A percentile compares a stretch with the other conserved stretches of the same genome.
Evolutionary conservation across 805 yeast genomes (phyloP).

Genomic region (Cyberlindnera euphorbiae): DNA sequence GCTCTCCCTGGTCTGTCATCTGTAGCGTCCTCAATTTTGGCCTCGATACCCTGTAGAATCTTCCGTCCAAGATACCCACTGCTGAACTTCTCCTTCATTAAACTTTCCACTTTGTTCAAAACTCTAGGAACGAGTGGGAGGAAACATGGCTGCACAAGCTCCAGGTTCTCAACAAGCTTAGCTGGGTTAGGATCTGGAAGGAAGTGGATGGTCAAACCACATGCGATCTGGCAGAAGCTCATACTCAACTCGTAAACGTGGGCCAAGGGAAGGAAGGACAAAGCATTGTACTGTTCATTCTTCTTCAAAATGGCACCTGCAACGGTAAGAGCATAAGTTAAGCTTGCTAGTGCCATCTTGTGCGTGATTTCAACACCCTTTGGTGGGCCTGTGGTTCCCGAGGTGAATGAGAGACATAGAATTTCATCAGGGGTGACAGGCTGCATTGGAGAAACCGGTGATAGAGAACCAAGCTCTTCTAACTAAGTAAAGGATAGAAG

Average conservation of each 20-base stretch:
- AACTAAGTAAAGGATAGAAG: too few species aligned
- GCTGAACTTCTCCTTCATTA: slow-evolving; percentile 32
- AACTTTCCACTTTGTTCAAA: slow-evolving; percentile 47
- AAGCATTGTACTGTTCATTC: slow-evolving; percentile 27
- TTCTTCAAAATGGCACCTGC: slow-evolving; percentile 3
- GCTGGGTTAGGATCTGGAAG: slow-evolving; percentile 40
- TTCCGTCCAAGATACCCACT: too few species aligned
- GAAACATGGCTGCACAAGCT: slow-evolving; percentile 39
- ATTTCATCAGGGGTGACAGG: slow-evolving; percentile 39
- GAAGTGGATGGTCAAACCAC: slow-evolving; percentile 31
- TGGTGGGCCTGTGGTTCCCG: slow-evolving; percentile 62
- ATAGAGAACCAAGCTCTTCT: slow-evolving; percentile 13
- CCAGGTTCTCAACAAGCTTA: slow-evolving; percentile 46
- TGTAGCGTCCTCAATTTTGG: too few species aligned
- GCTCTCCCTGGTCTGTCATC: too few species aligned
- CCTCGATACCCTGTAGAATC: too few species aligned
- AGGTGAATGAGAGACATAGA: slow-evolving; percentile 52
- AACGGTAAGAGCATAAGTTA: slow-evolving; percentile 15
- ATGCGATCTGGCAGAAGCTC: slow-evolving; percentile 28
- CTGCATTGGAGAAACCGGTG: too few species aligned
- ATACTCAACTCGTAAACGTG: slow-evolving; percentile 42
- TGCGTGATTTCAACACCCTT: slow-evolving; percentile 55
- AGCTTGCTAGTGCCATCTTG: slow-evolving; percentile 35
- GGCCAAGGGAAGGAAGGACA: slow-evolving; percentile 49
- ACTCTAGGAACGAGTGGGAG: slow-evolving; percentile 52